Percentiles rank a stretch among this genome's conserved stretches.
Evolutionary conservation across 177 flowering plant genomes (phyloP).

Genomic region (Tripterygium wilfordii): DNA sequence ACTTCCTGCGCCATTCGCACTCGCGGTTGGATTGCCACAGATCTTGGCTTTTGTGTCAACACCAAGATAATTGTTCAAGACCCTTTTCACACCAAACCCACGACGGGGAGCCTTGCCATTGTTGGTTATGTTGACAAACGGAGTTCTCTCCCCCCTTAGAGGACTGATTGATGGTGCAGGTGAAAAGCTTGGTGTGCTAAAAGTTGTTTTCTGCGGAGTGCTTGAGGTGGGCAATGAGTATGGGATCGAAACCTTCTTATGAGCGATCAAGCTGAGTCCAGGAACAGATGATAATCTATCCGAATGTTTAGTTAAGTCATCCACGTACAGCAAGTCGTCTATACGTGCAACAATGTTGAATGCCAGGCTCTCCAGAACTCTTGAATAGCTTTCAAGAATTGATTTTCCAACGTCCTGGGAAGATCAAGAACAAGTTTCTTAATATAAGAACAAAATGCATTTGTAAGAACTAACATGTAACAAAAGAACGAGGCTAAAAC

Average conservation of each 20-base stretch:
- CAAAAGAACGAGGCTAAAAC: slow-evolving; percentile 15
- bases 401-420: slow-evolving; percentile 93
- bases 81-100: slow-evolving; percentile 73
- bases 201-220: slow-evolving; percentile 59
- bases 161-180: slow-evolving; percentile 57
- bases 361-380: slow-evolving; percentile 94
- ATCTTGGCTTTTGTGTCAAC: slow-evolving; percentile 45
- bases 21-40: slow-evolving; percentile 25
- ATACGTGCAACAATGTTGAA: slow-evolving; percentile 83
- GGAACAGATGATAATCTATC: slow-evolving; percentile 49
- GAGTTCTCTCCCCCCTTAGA: slow-evolving; percentile 51
- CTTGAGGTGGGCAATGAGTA: slow-evolving; percentile 49
- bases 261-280: slow-evolving; percentile 45
- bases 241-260: slow-evolving; percentile 51
- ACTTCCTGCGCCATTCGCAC: slow-evolving; percentile 6
- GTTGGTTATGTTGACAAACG: slow-evolving; percentile 31
- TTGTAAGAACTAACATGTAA: neutral
- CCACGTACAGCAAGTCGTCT: slow-evolving; percentile 87
- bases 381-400: slow-evolving; percentile 95
- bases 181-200: slow-evolving; percentile 47
- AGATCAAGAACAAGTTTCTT: neutral
- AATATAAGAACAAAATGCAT: neutral
- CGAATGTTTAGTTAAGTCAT: slow-evolving; percentile 66
- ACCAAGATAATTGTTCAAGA: slow-evolving; percentile 65
- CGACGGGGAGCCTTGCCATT: slow-evolving; percentile 39